These are phyloP conservation scores for Globisporangium cylindrosporum DNA, from an alignment of 352 stramenopile species.

Conservation along the genomic window DNA sequence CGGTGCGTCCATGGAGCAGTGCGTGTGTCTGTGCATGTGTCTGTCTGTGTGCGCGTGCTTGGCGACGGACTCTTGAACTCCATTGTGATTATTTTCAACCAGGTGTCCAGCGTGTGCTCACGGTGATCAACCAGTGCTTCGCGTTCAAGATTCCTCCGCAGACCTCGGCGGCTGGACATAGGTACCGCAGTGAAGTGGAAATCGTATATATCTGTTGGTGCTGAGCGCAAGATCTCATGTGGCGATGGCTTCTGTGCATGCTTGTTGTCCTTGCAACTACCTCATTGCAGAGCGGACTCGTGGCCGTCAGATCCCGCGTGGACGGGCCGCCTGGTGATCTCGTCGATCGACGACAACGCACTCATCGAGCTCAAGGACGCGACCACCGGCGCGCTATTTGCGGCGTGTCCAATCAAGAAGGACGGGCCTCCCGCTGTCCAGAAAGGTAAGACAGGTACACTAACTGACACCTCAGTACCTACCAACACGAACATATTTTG, in stretches of 20 bases:
- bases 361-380: slow-evolving; percentile 64
- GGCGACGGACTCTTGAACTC: too few relatives aligned
- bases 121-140: neutral
- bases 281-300: neutral
- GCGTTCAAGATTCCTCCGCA: neutral
- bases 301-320: slow-evolving; percentile 51
- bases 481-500: neutral
- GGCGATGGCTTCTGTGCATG: too few relatives aligned
- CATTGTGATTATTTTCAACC: too few relatives aligned
- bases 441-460: neutral
- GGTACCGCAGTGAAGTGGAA: too few relatives aligned
- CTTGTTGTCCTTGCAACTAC: too few relatives aligned
- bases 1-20: neutral
- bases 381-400: slow-evolving; percentile 53
- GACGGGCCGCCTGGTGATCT: slow-evolving; percentile 64
- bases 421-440: neutral
- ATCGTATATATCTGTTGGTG: too few relatives aligned
- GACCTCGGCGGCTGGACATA: neutral
- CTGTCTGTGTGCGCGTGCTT: too few relatives aligned
- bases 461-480: too few relatives aligned
- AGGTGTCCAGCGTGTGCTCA: neutral
- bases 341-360: slow-evolving; percentile 49
- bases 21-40: neutral
- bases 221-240: too few relatives aligned
- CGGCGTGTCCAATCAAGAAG: slow-evolving; percentile 43